Conservation (phyloP, 768 basidiomycete species). For the Macrolepiota dolichaula region DNA sequence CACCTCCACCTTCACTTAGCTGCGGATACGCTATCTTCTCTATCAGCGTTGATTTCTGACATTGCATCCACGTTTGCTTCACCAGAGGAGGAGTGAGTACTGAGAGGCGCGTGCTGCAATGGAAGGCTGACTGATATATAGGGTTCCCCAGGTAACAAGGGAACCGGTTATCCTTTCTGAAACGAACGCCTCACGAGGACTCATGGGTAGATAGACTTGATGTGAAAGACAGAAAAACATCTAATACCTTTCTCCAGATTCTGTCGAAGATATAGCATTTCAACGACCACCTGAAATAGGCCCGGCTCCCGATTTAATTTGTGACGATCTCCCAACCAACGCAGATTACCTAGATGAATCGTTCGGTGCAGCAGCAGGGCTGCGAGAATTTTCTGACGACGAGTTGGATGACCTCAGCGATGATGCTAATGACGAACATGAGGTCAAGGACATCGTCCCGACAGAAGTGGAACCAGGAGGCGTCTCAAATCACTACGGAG, state of each 20-base stretch:
- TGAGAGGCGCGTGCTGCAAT: neutral
- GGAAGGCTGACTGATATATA: constrained; percentile 12
- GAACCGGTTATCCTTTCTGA: constrained; percentile 24
- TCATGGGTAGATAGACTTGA: constrained; percentile 33
- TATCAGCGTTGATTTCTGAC: constrained; percentile 55
- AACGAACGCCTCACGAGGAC: constrained; percentile 14
- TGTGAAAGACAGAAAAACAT: neutral
- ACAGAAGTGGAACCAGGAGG: constrained; percentile 33
- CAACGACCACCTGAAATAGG: constrained; percentile 70
- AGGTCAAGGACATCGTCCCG: constrained; percentile 19
- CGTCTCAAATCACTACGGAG: constrained; percentile 69
- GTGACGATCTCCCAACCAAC: constrained; percentile 89
- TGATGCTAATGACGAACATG: constrained; percentile 21
- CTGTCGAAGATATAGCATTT: constrained; percentile 84
- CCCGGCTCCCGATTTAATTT: constrained; percentile 81
- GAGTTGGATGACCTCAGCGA: constrained; percentile 68
- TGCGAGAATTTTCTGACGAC: constrained; percentile 69
- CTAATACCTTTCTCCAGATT: constrained; percentile 38
- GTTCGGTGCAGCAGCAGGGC: constrained; percentile 73
- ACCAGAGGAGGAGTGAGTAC: constrained; percentile 25
- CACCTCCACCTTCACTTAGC: constrained; percentile 64
- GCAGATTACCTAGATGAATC: constrained; percentile 83
- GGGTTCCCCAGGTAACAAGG: constrained; percentile 22
- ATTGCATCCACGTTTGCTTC: constrained; percentile 41
- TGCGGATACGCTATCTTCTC: constrained; percentile 67